Base-by-base conservation (phyloP, 257 asterid genomes). In the Nyctanthes arbortristis region DNA sequence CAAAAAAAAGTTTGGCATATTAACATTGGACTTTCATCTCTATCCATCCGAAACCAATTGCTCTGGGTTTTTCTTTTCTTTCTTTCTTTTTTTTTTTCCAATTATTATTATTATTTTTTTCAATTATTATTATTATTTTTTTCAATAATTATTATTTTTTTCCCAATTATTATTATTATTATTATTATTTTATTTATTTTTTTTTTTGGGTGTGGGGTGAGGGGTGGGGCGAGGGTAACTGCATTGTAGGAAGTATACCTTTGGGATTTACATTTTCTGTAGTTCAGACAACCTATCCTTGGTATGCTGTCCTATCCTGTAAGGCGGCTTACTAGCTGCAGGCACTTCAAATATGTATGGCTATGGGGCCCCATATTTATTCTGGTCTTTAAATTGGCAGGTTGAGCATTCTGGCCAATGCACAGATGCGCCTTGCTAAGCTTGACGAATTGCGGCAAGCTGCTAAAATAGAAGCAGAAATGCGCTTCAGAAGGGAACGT, bases 391-490 rank as follows among this genome's bases (percentile, higher is more conserved):
- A 69, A 55, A 57, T 14, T 64, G 3, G 40, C 67, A 90, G 98
- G 89, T 71, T 94, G 82, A 84, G 91, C 81, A 89, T 94, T 72
- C 80, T 89, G 63, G 80, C 89, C 3, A 86, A 84, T 76, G 88
- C 93, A 62, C 94, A 82, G 81, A 82, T 73, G 91, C 97, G 99
- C 27, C 83, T 94, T 67, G 96, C 97, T 33, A 91, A 89, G 84
- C 84, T 89, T 64, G 95, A 94, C 71, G 96, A 94, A 76, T 72
- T 88, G 80, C 82, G 97, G 65, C 94, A 87, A 77, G 96, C 96
- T 64, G 97, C 97, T 63, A 94, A 82, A 85, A 80, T 73, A 47
- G 89, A 81, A 69, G 89, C 73, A 18, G 97, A 91, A 84, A 79
- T 83, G 88, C 99, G 95, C 66, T 82, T 78, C 12, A 74, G 78